These are phyloP conservation scores for Blepharisma japonicum DNA, from an alignment of 73 alveolate species.

Conservation along the genomic window DNA sequence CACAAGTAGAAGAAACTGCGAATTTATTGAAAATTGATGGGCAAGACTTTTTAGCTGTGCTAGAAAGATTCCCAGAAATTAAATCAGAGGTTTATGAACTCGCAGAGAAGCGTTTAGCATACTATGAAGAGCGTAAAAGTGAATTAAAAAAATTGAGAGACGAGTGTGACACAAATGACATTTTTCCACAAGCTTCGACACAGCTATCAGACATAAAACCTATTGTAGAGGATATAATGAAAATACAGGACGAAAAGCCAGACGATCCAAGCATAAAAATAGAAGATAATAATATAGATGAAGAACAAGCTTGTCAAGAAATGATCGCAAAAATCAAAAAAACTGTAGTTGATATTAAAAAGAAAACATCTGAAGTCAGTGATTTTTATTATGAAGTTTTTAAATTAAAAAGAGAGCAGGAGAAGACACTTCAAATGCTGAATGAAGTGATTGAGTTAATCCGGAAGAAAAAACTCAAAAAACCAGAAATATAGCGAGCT, in stretches of 20 bases:
- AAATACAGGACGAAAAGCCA: neutral
- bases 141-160: slow-evolving; percentile 32
- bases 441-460: no score
- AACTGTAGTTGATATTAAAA: neutral
- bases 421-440: no score
- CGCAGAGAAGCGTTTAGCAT: neutral
- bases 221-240: neutral
- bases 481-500: no score
- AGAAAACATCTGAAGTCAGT: slow-evolving; percentile 10
- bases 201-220: neutral
- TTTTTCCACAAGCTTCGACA: neutral
- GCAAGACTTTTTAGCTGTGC: slow-evolving; percentile 10
- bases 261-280: neutral
- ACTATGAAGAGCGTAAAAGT: slow-evolving; percentile 2
- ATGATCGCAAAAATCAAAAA: neutral
- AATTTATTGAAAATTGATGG: slow-evolving; percentile 12
- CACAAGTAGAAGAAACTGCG: slow-evolving; percentile 25
- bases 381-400: slow-evolving; percentile 20
- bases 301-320: neutral
- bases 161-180: slow-evolving; percentile 39
- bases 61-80: slow-evolving; percentile 21
- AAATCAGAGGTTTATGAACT: neutral
- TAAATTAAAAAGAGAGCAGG: neutral
- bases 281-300: neutral
- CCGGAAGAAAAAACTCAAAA: no score